Evolutionary conservation across 148 eudicot genomes (phyloP).

Genomic region (Fallopia convolvulus): DNA sequence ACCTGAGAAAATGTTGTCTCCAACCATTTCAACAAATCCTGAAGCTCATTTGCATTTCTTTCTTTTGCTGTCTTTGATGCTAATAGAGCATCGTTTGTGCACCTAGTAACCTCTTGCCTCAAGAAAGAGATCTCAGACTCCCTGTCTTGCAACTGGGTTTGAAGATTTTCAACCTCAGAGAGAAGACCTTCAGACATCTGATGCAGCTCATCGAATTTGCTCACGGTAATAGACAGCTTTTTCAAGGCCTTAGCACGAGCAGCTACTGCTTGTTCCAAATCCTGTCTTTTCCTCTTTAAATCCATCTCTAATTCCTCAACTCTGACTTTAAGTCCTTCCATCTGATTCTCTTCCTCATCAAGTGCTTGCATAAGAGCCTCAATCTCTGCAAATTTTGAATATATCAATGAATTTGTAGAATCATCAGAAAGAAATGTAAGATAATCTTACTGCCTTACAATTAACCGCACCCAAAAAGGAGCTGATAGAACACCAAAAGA

Average conservation of each 20-base stretch:
- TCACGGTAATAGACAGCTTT: slow-evolving; percentile 77
- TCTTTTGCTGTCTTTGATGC: slow-evolving; percentile 65
- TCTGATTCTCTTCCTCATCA: slow-evolving; percentile 88
- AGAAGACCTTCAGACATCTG: slow-evolving; percentile 77
- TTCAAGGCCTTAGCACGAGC: slow-evolving; percentile 77
- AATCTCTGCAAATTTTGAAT: slow-evolving; percentile 44
- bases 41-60: slow-evolving; percentile 54
- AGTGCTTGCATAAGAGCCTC: slow-evolving; percentile 93
- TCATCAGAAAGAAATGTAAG: background rate
- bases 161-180: slow-evolving; percentile 91
- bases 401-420: background rate
- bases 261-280: slow-evolving; percentile 62
- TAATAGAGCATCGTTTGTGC: slow-evolving; percentile 76
- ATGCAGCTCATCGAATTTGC: slow-evolving; percentile 95
- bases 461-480: background rate
- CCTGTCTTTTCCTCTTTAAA: slow-evolving; percentile 44
- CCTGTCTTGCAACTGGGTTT: slow-evolving; percentile 75
- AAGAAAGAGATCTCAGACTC: slow-evolving; percentile 83
- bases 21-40: slow-evolving; percentile 63
- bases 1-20: slow-evolving; percentile 40
- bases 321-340: slow-evolving; percentile 62
- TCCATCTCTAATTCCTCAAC: slow-evolving; percentile 47
- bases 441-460: background rate
- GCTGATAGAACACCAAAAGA: background rate
- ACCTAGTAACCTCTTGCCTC: slow-evolving; percentile 90